Evolutionary conservation across 306 rosid species (phyloP), one percentile per base, ranked within the genome.

Genomic region (Quercus agrifolia): DNA sequence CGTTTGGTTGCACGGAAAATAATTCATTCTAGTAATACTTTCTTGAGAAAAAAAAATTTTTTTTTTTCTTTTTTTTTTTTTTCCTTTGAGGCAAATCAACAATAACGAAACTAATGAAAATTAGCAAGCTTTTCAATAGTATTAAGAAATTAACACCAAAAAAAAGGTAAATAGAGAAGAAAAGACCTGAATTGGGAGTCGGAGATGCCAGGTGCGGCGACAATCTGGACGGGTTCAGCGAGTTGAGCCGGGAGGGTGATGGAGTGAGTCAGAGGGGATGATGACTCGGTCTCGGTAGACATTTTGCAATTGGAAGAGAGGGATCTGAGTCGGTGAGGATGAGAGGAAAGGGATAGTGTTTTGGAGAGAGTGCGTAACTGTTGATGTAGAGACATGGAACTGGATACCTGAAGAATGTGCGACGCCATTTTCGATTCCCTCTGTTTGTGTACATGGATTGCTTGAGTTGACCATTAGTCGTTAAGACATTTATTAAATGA

Each of bases 151-250:
- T 49, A 49, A 11, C 15, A 0, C 1, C 9, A 11, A 2, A 14
- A 30, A 17, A 18, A 11, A 35, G 6, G 49, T 38, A 58, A 77
- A 52, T 3, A 2, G 38, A 9, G 71, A 31, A 31, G 9, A 51
- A 54, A 52, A 19, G 5, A 83, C 99, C 91, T 82, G 91, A 94
- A 94, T n/a, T 94, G 86, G 13, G 88, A 79, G 76, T 77, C 70
- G 71, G 99, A 94, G 82, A 94, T 56, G 11, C 90, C 87, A 8
- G 93, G 91, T 31, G 95, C 90, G 10, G 99, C 95, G 57, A 91
- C 85, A 56, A 94, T 81, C 58, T 79, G 90, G 77, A 94, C 89
- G 52, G 97, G 95, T 56, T 87, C 78, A 19, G 86, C 84, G 25
- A 71, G 87, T 82, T 87, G 90, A 67, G 57, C 80, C 15, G 90